Evolutionary conservation across 75 land plant genomes (phyloP).

Genomic region (Ceratopteris richardii): DNA sequence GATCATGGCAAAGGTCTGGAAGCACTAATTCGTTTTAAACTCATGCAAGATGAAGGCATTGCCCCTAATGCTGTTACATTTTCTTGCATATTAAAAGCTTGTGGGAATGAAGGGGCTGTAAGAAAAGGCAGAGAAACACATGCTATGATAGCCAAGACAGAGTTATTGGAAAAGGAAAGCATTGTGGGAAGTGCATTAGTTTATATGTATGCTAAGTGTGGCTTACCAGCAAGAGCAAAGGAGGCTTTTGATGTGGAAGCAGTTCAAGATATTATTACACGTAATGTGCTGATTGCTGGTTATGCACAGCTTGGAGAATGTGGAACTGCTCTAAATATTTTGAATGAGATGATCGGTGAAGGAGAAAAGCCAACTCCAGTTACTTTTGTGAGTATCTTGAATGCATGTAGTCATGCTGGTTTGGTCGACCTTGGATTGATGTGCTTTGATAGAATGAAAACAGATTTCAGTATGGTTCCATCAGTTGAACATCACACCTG

Average conservation of each 20-base stretch:
- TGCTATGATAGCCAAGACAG: constrained; percentile 27
- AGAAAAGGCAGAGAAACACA: constrained; percentile 30
- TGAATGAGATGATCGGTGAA: constrained; percentile 9
- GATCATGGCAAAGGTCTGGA: constrained; percentile 9
- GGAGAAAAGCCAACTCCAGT: constrained; percentile 11
- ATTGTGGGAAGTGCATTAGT: constrained; percentile 43
- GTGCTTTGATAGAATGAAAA: constrained; percentile 7
- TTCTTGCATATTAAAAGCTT: constrained; percentile 39
- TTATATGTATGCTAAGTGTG: constrained; percentile 59
- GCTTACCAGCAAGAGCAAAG: constrained; percentile 29
- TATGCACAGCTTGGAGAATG: constrained; percentile 9
- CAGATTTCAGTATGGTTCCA: constrained; percentile 4
- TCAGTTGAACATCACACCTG: constrained; percentile 6
- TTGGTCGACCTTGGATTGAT: constrained; percentile 9
- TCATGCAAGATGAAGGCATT: constrained; percentile 26
- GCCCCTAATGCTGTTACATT: constrained; percentile 31
- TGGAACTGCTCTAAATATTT: not conserved
- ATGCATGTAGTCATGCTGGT: constrained; percentile 43
- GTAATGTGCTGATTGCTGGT: constrained; percentile 10
- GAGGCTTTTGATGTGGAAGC: constrained; percentile 21
- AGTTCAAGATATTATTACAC: not conserved
- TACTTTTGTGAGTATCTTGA: constrained; percentile 15
- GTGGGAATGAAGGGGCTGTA: constrained; percentile 17
- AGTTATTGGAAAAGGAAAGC: constrained; percentile 11
- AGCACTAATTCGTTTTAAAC: constrained; percentile 16